Percentiles rank a stretch among this genome's conserved stretches.
Conservation (phyloP, 2,329 filamentous ascomycete genomes). For the Phaeosphaeria sp. region DNA sequence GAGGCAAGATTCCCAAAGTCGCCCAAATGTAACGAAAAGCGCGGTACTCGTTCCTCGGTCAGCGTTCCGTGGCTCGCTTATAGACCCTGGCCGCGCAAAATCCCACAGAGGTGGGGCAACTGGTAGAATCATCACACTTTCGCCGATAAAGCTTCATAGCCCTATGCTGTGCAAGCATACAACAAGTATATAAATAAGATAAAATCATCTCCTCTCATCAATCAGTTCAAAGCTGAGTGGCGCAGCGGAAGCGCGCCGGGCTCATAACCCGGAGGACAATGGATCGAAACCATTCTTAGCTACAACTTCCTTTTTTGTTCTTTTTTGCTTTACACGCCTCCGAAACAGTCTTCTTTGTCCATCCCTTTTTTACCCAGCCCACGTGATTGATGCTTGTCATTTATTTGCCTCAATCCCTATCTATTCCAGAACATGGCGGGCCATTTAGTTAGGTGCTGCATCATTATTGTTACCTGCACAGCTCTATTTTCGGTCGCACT, state of each 20-base stretch:
- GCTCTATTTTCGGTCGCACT: too few species aligned
- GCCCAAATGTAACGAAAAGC: not conserved
- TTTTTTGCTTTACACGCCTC: not conserved
- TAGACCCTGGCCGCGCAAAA: not conserved
- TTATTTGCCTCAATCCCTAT: too few species aligned
- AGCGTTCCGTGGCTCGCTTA: not conserved
- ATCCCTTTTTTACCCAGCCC: too few species aligned
- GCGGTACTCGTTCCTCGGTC: not conserved
- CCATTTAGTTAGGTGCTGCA: too few species aligned
- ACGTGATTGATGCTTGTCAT: too few species aligned
- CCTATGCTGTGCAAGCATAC: not conserved
- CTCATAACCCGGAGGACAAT: conserved; percentile 47
- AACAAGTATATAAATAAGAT: conserved; percentile 2
- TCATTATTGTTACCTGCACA: too few species aligned
- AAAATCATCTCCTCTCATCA: not conserved
- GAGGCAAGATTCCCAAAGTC: not conserved
- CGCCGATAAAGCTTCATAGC: not conserved
- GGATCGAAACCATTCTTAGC: conserved; percentile 37
- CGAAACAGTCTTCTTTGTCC: too few species aligned
- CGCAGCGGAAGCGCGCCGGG: conserved; percentile 48
- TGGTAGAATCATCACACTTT: not conserved
- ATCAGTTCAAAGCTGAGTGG: conserved; percentile 37
- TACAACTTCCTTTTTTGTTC: conserved; percentile 5
- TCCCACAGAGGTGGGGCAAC: not conserved
- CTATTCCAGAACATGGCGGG: too few species aligned